phyloP scores from a whole-genome alignment of 2,329 filamentous ascomycete genomes.

The Diaporthe destruens region DNA sequence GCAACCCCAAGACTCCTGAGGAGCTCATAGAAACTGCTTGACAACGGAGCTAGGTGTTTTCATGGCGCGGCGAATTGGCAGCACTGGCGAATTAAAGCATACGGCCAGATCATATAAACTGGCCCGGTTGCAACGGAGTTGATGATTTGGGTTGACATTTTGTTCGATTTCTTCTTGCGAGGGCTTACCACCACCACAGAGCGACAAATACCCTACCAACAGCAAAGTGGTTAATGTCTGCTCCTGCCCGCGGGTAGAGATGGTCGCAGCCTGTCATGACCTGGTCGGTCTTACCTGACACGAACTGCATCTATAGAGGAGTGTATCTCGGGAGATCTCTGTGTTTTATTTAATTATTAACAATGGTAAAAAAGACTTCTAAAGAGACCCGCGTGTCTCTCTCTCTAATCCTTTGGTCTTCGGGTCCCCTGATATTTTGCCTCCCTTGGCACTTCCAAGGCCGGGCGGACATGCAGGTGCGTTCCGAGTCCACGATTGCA shows the following conservation, averaged over 20 bases:
- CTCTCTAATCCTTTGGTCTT: not conserved
- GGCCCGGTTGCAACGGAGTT: conserved; percentile 33
- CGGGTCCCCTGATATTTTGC: not conserved
- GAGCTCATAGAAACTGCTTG: conserved; percentile 24
- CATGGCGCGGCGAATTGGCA: conserved; percentile 38
- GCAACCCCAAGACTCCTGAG: not conserved
- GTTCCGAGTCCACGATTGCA: not conserved
- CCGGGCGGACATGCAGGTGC: too few species aligned
- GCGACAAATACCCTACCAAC: conserved; percentile 28
- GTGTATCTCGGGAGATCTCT: conserved; percentile 39
- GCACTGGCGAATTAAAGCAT: conserved; percentile 39
- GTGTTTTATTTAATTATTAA: conserved; percentile 40
- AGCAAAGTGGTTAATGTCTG: conserved; percentile 39
- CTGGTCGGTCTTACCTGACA: conserved; percentile 26
- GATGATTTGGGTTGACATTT: conserved; percentile 33
- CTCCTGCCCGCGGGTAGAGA: conserved; percentile 29
- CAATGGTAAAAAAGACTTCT: conserved; percentile 39
- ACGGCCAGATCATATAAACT: conserved; percentile 33
- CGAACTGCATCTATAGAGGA: conserved; percentile 37
- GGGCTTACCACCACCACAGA: conserved; percentile 1
- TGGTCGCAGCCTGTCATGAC: conserved; percentile 34
- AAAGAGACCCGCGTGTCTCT: conserved; percentile 10
- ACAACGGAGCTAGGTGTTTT: conserved; percentile 34
- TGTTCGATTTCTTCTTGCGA: conserved; percentile 28
- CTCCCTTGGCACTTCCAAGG: not conserved